phyloP scores from a whole-genome alignment of 192 early-diverging fungal genomes.

The Umbelopsis sp. region DNA sequence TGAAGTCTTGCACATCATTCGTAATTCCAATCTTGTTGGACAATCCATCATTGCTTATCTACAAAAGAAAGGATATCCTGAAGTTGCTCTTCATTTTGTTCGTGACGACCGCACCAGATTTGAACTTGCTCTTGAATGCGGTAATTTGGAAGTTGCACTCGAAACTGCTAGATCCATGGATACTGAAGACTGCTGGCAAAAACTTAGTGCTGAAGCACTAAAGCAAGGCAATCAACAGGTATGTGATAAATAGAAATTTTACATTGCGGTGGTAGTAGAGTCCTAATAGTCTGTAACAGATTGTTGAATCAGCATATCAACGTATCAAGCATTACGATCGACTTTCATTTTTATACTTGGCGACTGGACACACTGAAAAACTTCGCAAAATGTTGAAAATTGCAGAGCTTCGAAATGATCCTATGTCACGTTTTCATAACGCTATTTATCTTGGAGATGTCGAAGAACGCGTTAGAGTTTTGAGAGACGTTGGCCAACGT shows the following conservation, averaged over 20 bases:
- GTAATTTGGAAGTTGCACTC: conserved; percentile 93
- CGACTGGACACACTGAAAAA: conserved; percentile 92
- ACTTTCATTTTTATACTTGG: conserved; percentile 94
- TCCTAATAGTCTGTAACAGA: conserved; percentile 35
- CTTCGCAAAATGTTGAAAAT: conserved; percentile 95
- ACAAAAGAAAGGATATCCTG: conserved; percentile 99
- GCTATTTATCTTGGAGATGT: conserved; percentile 90
- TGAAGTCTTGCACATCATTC: conserved; percentile 95
- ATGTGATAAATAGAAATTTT: conserved; percentile 4
- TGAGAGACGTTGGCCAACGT: conserved; percentile 89
- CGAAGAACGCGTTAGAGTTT: conserved; percentile 83
- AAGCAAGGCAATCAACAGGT: conserved; percentile 88
- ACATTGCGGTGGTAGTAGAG: not conserved
- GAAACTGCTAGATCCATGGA: conserved; percentile 94
- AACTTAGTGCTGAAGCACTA: conserved; percentile 87
- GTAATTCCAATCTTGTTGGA: conserved; percentile 93
- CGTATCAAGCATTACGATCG: conserved; percentile 89
- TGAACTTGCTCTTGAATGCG: conserved; percentile 95
- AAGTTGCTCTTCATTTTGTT: conserved; percentile 98
- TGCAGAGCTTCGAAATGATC: conserved; percentile 80
- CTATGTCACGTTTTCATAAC: conserved; percentile 93
- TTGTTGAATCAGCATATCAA: conserved; percentile 92
- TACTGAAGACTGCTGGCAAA: conserved; percentile 87
- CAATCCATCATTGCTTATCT: conserved; percentile 99
- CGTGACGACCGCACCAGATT: conserved; percentile 95